Conservation (phyloP, 202 grass and related monocot genomes). For the Panicum virgatum region DNA sequence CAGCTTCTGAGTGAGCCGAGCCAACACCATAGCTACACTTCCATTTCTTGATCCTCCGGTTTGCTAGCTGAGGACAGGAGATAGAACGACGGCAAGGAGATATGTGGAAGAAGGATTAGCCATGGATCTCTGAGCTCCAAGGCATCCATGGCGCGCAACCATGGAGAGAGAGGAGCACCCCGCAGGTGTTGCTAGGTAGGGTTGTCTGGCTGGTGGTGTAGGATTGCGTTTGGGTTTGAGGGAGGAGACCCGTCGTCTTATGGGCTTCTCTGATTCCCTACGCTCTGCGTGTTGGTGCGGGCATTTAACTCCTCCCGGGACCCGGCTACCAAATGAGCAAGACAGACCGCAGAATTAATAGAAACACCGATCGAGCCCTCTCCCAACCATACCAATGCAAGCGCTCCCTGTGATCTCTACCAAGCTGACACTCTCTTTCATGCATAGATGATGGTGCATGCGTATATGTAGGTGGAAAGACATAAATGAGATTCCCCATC, state of each 20-base stretch:
- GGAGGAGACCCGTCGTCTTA: constrained; percentile 30
- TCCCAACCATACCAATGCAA: no score
- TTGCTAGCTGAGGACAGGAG: background rate
- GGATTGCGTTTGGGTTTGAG: constrained; percentile 10
- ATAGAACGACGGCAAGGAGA: background rate
- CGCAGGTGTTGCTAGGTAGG: constrained; percentile 2
- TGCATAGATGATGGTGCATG: background rate
- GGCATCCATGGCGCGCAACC: constrained; percentile 9
- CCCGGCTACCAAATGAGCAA: constrained; percentile 54
- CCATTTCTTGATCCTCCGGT: constrained; percentile 41
- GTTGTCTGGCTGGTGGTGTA: constrained; percentile 14
- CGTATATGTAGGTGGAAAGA: constrained; percentile 17
- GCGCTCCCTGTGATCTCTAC: background rate
- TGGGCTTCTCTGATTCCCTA: constrained; percentile 28
- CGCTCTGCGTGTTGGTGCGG: constrained; percentile 30
- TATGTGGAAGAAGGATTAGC: background rate
- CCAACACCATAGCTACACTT: constrained; percentile 93
- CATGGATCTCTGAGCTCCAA: background rate
- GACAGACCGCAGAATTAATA: constrained; percentile 56
- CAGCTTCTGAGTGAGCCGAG: constrained; percentile 81
- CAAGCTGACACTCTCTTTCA: constrained; percentile 4
- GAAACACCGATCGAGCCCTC: constrained; percentile 6
- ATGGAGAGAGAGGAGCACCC: background rate
- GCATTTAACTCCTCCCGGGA: constrained; percentile 72
- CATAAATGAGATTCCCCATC: constrained; percentile 53